phyloP scores from a whole-genome alignment of 2,329 filamentous ascomycete species.

The Coniochaeta sp. region DNA sequence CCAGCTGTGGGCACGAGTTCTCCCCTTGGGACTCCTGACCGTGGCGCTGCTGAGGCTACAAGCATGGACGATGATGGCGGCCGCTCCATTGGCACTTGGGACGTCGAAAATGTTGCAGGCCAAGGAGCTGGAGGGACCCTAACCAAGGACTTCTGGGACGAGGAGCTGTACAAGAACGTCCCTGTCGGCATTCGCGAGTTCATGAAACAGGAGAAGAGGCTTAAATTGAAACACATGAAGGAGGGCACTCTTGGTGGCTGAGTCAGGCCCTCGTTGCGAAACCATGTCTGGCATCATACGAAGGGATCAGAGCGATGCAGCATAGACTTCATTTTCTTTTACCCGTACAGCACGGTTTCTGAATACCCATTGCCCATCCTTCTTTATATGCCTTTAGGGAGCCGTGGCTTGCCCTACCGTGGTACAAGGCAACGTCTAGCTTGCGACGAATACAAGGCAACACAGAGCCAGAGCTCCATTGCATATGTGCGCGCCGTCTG shows the following conservation, averaged over 20 bases:
- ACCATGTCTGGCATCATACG: neutral
- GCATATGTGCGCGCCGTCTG: neutral
- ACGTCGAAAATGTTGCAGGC: conserved; percentile 17
- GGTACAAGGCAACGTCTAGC: neutral
- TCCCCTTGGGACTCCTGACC: conserved; percentile 59
- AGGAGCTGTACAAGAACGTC: conserved; percentile 69
- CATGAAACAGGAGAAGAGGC: conserved; percentile 90
- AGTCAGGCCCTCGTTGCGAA: neutral
- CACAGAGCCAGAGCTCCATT: neutral
- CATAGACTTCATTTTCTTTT: neutral
- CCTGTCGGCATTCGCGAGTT: conserved; percentile 94
- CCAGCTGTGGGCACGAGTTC: neutral
- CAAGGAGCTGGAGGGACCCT: conserved; percentile 27
- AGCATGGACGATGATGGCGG: conserved; percentile 73
- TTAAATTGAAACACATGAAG: conserved; percentile 66
- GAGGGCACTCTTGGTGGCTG: conserved; percentile 44
- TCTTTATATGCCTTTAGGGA: neutral
- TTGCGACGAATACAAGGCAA: neutral
- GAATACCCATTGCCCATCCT: neutral
- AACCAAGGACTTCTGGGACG: conserved; percentile 48
- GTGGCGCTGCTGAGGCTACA: conserved; percentile 50
- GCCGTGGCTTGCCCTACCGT: neutral
- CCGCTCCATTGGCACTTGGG: conserved; percentile 65
- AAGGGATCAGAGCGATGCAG: neutral
- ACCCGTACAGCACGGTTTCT: neutral